Evolutionary conservation across 2,329 filamentous ascomycete species (phyloP), one percentile per base, ranked within the genome.

Genomic region (Sarocladium kiliense): DNA sequence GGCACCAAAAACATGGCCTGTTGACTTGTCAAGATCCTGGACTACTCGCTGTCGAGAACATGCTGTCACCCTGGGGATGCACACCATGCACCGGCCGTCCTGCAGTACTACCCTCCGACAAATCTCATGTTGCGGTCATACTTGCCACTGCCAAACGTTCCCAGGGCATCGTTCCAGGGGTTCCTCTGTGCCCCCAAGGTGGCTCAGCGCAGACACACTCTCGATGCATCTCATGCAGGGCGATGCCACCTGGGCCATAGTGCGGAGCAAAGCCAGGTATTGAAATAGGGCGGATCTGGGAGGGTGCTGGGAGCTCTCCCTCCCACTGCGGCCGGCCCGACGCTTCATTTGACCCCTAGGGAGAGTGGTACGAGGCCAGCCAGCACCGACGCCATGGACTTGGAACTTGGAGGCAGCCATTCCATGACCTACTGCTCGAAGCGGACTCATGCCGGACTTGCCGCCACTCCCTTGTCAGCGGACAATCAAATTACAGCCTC

Each of bases 341-440:
- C 11, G 4, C 30, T 25, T 36, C n/a, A 12, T 21, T 19, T 36
- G n/a, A 36, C 47, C 47, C 30, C 18, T 14, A 10, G 7, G 12
- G 16, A 18, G 3, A 49, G 25, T 49, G 23, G 44, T 49, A 32
- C 44, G 44, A 49, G 23, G 3, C 16, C 14, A 51, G 47, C 27
- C 27, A 19, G 47, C 47, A 51, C 47, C 47, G 47, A 36, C 12
- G 18, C 47, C 47, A 51, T 23, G 47, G 47, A 51, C 47, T 51
- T 51, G 47, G 47, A 36, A 51, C 30, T 21, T 16, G 12, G 27
- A 51, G 27, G n/a, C 26, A 32, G 27, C 47, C 26, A 25, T 25
- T 51, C 47, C 4, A 10, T 12, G 27, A n/a, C 3, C 9, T 7
- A 36, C 10, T 27, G 5, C 9, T 18, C 10, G 23, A 30, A 47